Evolutionary conservation across 371 early-diverging fungal species (phyloP).

Genomic region (Mortierella sp.): DNA sequence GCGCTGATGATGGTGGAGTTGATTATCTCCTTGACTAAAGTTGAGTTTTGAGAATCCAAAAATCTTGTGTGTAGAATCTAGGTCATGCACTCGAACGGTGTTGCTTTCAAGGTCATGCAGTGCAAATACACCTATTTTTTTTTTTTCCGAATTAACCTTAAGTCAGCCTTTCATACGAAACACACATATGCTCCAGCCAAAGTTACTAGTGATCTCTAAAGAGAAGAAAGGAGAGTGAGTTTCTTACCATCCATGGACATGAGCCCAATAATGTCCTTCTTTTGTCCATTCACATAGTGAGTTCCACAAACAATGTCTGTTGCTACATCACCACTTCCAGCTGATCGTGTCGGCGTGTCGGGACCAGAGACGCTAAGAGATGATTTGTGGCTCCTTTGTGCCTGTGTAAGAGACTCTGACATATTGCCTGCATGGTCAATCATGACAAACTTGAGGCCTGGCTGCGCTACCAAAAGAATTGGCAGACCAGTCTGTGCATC

Average conservation of each 20-base stretch:
- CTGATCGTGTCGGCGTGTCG: conserved; percentile 33
- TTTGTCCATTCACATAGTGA: conserved; percentile 39
- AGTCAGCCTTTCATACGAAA: too few relatives aligned
- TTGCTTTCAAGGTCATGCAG: conserved; percentile 62
- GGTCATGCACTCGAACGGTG: conserved; percentile 59
- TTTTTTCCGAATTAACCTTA: too few relatives aligned
- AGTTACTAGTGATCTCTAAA: too few relatives aligned
- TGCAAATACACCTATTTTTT: conserved; percentile 59
- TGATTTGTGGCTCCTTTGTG: conserved; percentile 13
- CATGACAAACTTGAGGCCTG: conserved; percentile 69
- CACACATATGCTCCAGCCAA: too few relatives aligned
- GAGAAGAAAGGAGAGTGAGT: neutral
- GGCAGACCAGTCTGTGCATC: conserved; percentile 48
- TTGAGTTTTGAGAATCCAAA: conserved; percentile 70
- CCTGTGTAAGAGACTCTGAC: conserved; percentile 53
- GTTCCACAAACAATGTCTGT: conserved; percentile 69
- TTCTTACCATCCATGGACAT: conserved; percentile 69
- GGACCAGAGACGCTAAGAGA: conserved; percentile 17
- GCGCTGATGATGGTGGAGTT: neutral
- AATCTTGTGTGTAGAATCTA: conserved; percentile 69
- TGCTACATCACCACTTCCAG: conserved; percentile 59
- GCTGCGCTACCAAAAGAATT: conserved; percentile 67
- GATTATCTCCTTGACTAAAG: conserved; percentile 19
- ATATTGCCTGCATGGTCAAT: conserved; percentile 66
- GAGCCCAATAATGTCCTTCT: conserved; percentile 64